Evolutionary conservation across 371 early-diverging fungal genomes (phyloP).

Genomic region (Mucor racemosus): DNA sequence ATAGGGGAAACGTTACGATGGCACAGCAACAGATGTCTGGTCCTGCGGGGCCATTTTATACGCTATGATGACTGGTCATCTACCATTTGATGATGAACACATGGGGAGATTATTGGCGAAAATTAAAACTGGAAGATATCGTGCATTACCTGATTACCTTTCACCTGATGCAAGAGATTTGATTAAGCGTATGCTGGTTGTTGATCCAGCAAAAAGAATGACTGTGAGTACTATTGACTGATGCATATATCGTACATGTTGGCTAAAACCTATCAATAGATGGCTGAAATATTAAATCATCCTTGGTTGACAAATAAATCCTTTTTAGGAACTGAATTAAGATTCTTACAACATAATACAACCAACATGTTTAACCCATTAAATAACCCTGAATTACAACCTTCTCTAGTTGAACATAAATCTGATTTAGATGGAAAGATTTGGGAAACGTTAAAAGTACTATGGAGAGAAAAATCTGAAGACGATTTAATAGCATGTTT

Average conservation of each 20-base stretch:
- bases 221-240: conserved; percentile 36
- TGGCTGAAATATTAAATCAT: conserved; percentile 43
- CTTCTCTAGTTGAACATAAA: conserved; percentile 26
- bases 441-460: conserved; percentile 46
- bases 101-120: conserved; percentile 73
- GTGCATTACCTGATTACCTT: conserved; percentile 63
- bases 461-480: conserved; percentile 34
- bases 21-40: conserved; percentile 90
- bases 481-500: conserved; percentile 30
- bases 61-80: conserved; percentile 84
- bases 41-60: conserved; percentile 92
- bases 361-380: conserved; percentile 23
- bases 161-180: conserved; percentile 66
- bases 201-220: conserved; percentile 58
- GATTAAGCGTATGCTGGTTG: conserved; percentile 58
- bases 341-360: conserved; percentile 24
- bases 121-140: conserved; percentile 61
- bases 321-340: conserved; percentile 40
- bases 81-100: conserved; percentile 94
- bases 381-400: conserved; percentile 28
- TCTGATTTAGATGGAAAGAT: conserved; percentile 41
- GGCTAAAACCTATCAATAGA: conserved; percentile 18
- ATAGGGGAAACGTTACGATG: conserved; percentile 72
- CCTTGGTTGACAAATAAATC: conserved; percentile 50
- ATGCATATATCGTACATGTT: not conserved